phyloP scores from a whole-genome alignment of 2,329 filamentous ascomycete genomes.

The Scedosporium minutisporum region DNA sequence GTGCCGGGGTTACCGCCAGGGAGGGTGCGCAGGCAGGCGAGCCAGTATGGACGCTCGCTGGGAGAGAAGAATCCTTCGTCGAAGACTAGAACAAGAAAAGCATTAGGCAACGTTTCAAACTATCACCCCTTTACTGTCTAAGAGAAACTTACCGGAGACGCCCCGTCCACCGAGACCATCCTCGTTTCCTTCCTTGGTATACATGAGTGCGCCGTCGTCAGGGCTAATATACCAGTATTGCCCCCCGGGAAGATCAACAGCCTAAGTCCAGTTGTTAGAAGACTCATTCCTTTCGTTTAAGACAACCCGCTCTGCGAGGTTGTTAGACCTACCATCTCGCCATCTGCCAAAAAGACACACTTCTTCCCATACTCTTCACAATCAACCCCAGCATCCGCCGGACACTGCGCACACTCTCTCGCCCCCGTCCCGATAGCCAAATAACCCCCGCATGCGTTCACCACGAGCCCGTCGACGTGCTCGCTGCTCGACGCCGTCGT shows the following conservation, averaged over 20 bases:
- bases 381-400: neutral
- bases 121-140: neutral
- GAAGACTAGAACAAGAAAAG: neutral
- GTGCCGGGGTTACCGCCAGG: constrained; percentile 6
- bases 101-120: neutral
- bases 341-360: neutral
- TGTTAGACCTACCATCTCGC: constrained; percentile 6
- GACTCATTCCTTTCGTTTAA: neutral
- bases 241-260: constrained; percentile 1
- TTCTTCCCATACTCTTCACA: constrained; percentile 4
- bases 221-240: constrained; percentile 6
- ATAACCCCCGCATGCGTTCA: constrained; percentile 5
- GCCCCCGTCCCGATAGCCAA: constrained; percentile 3
- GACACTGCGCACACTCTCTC: constrained; percentile 2
- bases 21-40: constrained; percentile 4
- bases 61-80: constrained; percentile 5
- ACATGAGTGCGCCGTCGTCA: neutral
- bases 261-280: neutral
- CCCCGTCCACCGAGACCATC: neutral
- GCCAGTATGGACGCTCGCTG: constrained; percentile 2
- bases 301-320: neutral
- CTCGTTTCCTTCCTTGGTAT: constrained; percentile 1
- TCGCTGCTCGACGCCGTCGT: neutral
- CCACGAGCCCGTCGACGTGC: neutral
- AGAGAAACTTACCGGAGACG: neutral